Conservation (phyloP, 495 filamentous ascomycete genomes). For the Podospora pseudocomata region DNA sequence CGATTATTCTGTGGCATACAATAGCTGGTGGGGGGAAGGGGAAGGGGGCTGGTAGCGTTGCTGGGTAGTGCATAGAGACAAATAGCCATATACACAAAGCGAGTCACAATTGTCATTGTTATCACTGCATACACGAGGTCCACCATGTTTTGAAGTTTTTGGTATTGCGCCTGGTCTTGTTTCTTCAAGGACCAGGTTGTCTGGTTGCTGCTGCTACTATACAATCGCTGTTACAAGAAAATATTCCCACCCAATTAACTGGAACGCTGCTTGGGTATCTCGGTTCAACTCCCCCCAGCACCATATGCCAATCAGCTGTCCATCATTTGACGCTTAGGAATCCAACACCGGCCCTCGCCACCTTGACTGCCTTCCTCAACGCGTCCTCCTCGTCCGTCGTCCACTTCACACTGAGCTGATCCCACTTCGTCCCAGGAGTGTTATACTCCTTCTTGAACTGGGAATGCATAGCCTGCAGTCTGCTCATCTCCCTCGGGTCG, state of each 20-base stretch:
- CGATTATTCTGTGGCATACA: neutral
- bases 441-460: slow-evolving; percentile 73
- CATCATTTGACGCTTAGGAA: slow-evolving; percentile 72
- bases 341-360: slow-evolving; percentile 72
- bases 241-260: too few relatives aligned
- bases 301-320: neutral
- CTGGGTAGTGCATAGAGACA: neutral
- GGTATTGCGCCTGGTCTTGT: too few relatives aligned
- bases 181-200: too few relatives aligned
- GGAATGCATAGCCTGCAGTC: slow-evolving; percentile 68
- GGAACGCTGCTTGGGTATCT: neutral
- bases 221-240: too few relatives aligned
- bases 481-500: slow-evolving; percentile 73
- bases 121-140: neutral
- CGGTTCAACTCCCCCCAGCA: neutral
- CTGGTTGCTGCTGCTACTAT: too few relatives aligned
- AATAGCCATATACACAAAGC: neutral
- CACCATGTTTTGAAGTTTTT: too few relatives aligned
- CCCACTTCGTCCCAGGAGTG: slow-evolving; percentile 71
- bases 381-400: slow-evolving; percentile 82
- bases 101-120: neutral
- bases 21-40: neutral
- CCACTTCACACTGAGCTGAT: slow-evolving; percentile 83
- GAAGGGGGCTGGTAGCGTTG: neutral
- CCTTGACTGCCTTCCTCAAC: slow-evolving; percentile 63